Percentiles rank a stretch among this genome's conserved stretches.
Evolutionary conservation across 441 rosid genomes (phyloP).

Genomic region (Sinapis alba): DNA sequence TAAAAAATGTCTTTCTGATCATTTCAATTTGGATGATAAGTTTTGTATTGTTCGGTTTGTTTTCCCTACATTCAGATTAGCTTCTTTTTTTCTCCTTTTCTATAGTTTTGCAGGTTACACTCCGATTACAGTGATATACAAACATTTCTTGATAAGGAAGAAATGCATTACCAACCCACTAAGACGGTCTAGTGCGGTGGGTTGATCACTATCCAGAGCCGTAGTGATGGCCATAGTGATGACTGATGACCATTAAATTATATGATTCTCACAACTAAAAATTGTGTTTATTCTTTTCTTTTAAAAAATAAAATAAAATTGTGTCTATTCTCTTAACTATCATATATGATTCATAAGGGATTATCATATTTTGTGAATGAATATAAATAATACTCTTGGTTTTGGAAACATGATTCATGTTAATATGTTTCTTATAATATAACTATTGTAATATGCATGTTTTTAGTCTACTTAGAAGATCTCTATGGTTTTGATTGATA

Average conservation of each 20-base stretch:
- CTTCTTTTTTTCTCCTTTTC: too few relatives aligned
- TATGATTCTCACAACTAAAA: not conserved
- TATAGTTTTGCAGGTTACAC: too few relatives aligned
- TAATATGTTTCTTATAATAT: not conserved
- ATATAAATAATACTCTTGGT: not conserved
- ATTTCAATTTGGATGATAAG: not conserved
- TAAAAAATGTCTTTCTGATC: too few relatives aligned
- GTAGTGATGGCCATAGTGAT: not conserved
- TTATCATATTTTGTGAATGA: not conserved
- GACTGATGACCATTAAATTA: not conserved
- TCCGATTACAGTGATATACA: not conserved
- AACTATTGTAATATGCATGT: not conserved
- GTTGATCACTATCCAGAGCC: not conserved
- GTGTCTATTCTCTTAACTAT: not conserved
- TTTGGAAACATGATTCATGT: not conserved
- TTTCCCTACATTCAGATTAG: too few relatives aligned
- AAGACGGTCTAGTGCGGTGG: not conserved
- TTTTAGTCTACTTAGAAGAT: not conserved
- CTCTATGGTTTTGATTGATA: not conserved
- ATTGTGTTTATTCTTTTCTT: not conserved
- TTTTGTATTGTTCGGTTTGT: too few relatives aligned
- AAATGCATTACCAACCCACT: not conserved
- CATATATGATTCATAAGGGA: not conserved
- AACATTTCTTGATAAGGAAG: not conserved
- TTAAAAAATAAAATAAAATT: not conserved